Evolutionary conservation across 2,329 filamentous ascomycete species (phyloP), one percentile per base, ranked within the genome.

Genomic region (Fusarium multiceps): DNA sequence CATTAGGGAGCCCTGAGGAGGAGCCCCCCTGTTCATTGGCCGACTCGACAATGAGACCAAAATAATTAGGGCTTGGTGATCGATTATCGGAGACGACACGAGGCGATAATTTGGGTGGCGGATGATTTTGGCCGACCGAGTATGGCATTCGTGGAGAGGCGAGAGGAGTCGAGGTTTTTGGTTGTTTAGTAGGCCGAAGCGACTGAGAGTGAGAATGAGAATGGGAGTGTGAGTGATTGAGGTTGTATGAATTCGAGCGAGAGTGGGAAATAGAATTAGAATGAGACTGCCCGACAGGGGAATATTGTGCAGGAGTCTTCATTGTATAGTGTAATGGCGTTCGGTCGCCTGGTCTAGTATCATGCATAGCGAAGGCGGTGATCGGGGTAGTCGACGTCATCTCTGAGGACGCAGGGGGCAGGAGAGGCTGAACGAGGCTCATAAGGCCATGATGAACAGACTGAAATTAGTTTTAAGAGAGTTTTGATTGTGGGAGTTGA

Each of bases 41-140:
- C 21, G 88, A 78, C 62, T 93, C 90, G 67, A 93, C 82, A 30
- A 89, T 84, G 63, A 97, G 88, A 59, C 92, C 92, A 78, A 97
- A 97, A 80, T 97, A 97, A 78, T 94, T 97, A 14, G 93, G 93
- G 77, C 93, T 95, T 12, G 89, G 82, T 2, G 86, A 81, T 66
- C 85, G 82, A 18, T 75, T 76, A 42, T 84, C 82, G 3, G 75
- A 59, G 7, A 73, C 73, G 27, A 72, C 75, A 27, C 69, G 76
- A 4, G 85, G 84, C 4, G 86, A 86, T 8, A 85, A 76, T 64
- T 82, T 85, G 1, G 87, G 86, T 3, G 87, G 84, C 4, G 87
- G 84, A 34, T 85, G 80, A 23, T 83, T 77, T 75, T 89, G 87
- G 68, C 87, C 86, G 50, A 86, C 85, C 3, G 88, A 87, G 64